Base-by-base conservation (phyloP, 148 eudicot species). In the Rhododendron henanense region DNA sequence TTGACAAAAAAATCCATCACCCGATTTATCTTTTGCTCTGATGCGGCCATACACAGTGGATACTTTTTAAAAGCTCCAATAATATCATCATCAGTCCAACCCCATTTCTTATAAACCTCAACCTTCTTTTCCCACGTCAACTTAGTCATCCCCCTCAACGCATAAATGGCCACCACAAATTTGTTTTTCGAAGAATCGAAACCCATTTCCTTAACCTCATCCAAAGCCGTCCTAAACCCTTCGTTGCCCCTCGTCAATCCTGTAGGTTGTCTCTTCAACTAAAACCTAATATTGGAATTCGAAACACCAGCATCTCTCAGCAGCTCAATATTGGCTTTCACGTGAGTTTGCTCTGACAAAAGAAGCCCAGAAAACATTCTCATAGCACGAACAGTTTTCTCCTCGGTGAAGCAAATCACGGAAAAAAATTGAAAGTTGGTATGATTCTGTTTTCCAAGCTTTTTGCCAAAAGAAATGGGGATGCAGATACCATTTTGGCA, bases 141-240 rank as follows among this genome's bases (percentile, higher is more conserved):
- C 18, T 71, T 71, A 71, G 31, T 11, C 39, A 71, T 71, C 10
- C 53, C 15, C 25, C 25, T 51, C 82, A 73, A 4, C 23, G 81
- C 85, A 11, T 9, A 4, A 47, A 84, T 55, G 8, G 85, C 88
- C 13, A 14, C 6, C 33, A 87, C 23, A 55, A 89, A 89, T 3
- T 14, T 65, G 1, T 5, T 25, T 55, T 79, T 37, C 10, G 37
- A 31, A 41, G 88, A 85, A 45, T 79, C 21, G 28, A 88, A 83
- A 65, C 88, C 88, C 87, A 88, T 84, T 44, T 73, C 45, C 86
- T 80, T 33, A 23, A 88, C 86, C 79, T 86, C 88, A 61, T 88
- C 90, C 23, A 84, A 87, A 2, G 25, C 39, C 28, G 14, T 14
- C 50, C 78, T 81, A 81, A 81, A 81, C 83, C 51, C 50, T 0